These are phyloP conservation scores for Cercospora berteroae DNA, from an alignment of 2,329 filamentous ascomycete species.

Conservation along the genomic window DNA sequence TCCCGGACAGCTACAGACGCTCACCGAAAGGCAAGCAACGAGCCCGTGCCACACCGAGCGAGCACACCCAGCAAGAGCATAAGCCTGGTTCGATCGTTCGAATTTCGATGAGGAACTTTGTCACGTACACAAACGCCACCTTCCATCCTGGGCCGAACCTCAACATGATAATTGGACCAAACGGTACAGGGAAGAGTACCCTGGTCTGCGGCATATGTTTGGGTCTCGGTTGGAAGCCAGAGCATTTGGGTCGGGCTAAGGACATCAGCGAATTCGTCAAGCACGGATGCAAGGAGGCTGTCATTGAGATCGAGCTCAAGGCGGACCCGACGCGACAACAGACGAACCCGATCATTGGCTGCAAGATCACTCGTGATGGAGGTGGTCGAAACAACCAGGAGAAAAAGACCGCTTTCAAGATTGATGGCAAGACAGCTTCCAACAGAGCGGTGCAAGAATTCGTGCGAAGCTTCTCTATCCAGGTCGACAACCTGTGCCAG, in stretches of 20 bases:
- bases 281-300: slow-evolving; percentile 72
- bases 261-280: slow-evolving; percentile 90
- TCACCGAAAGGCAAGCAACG: slow-evolving; percentile 30
- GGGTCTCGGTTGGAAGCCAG: slow-evolving; percentile 79
- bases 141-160: slow-evolving; percentile 88
- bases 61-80: slow-evolving; percentile 31
- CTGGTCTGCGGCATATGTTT: slow-evolving; percentile 95
- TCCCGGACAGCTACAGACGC: slow-evolving; percentile 38
- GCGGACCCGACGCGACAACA: slow-evolving; percentile 55
- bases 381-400: slow-evolving; percentile 19
- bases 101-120: slow-evolving; percentile 82
- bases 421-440: slow-evolving; percentile 64
- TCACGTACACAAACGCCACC: slow-evolving; percentile 90
- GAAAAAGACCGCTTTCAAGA: slow-evolving; percentile 73
- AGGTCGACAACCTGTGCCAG: slow-evolving; percentile 96
- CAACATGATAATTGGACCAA: slow-evolving; percentile 99
- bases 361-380: slow-evolving; percentile 76
- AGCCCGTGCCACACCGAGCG: slow-evolving; percentile 4
- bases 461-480: slow-evolving; percentile 73
- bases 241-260: slow-evolving; percentile 80
- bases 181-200: slow-evolving; percentile 96
- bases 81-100: slow-evolving; percentile 84
- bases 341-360: slow-evolving; percentile 69
- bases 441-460: slow-evolving; percentile 66
- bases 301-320: slow-evolving; percentile 87